Conservation (phyloP, 1,284 basidiomycete species). For the Microbotryomycetes sp. region DNA sequence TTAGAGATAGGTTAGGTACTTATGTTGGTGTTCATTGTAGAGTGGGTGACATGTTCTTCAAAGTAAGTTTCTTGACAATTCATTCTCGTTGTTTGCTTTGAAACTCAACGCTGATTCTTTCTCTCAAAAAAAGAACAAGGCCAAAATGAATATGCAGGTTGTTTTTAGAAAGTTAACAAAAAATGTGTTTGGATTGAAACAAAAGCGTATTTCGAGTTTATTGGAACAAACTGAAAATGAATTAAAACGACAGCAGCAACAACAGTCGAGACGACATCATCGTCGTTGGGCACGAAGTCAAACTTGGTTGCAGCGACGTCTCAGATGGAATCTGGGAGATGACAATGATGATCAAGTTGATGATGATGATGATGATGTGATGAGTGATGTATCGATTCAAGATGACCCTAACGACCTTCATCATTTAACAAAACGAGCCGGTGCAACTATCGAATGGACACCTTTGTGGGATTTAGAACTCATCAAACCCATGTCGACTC, state of each 20-base stretch:
- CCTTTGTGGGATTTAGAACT: neutral
- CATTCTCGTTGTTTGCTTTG: too few relatives aligned
- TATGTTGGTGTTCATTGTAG: constrained; percentile 25
- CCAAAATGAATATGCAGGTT: neutral
- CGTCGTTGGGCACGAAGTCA: neutral
- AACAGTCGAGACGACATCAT: neutral
- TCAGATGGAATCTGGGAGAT: neutral
- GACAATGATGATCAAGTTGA: neutral
- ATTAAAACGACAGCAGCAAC: neutral
- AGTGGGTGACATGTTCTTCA: constrained; percentile 21
- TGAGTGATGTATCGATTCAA: neutral
- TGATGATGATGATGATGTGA: neutral
- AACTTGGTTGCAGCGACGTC: too few relatives aligned
- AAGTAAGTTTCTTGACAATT: too few relatives aligned
- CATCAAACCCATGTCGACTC: neutral
- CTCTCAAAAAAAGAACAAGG: neutral
- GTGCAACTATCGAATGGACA: neutral
- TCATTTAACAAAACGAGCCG: neutral
- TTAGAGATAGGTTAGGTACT: constrained; percentile 11
- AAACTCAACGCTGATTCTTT: too few relatives aligned
- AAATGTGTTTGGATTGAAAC: constrained; percentile 10
- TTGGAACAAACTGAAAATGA: constrained; percentile 2
- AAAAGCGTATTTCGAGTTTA: constrained; percentile 1
- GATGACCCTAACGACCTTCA: too few relatives aligned
- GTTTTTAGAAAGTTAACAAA: constrained; percentile 17